Evolutionary conservation across 441 rosid genomes (phyloP), one percentile per base, ranked within the genome.

Genomic region (Pelargonium myrrhifolium): DNA sequence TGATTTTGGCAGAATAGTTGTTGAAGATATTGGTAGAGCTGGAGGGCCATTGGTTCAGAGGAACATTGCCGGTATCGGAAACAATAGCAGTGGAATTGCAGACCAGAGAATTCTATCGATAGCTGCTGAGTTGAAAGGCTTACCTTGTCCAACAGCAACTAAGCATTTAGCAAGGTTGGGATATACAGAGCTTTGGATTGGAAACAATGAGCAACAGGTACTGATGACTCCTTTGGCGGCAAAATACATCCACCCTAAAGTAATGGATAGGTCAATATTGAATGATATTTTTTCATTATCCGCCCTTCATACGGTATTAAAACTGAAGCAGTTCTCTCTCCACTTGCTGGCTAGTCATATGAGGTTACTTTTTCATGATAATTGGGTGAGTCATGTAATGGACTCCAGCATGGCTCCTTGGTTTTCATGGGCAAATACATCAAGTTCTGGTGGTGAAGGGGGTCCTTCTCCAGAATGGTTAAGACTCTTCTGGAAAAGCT

Each of bases 401-500:
- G 87, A 74, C 55, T 81, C 87, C 70, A 84, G 82, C 73, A 67
- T 74, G 80, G 81, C 87, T 76, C 98, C 99, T 53, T 89, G 99
- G 99, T 92, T 94, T 81, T 94, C 98, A 39, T 94, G 99, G 98
- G 87, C 82, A 78, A 82, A 76, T 76, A 76, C 82, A 63, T 81
- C 92, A 69, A 81, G 71, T 78, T 81, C 83, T 76, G 79, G 86
- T 74, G 86, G 84, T 75, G 97, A 82, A 71, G 84, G 77, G 72
- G 97, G 99, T 64, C 99, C 99, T 65, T 86, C 99, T 58, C 86
- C 90, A 73, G 94, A 88, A 76, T 94, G 99, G 99, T 76, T 94
- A 75, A 82, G 80, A 76, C 86, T 90, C 74, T 94, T 94, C 76
- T 94, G 99, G 99, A 92, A 85, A 78, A 82, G 83, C 75, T 89